Evolutionary conservation across 2,329 filamentous ascomycete species (phyloP).

Genomic region (Arthrocladium fulminans): DNA sequence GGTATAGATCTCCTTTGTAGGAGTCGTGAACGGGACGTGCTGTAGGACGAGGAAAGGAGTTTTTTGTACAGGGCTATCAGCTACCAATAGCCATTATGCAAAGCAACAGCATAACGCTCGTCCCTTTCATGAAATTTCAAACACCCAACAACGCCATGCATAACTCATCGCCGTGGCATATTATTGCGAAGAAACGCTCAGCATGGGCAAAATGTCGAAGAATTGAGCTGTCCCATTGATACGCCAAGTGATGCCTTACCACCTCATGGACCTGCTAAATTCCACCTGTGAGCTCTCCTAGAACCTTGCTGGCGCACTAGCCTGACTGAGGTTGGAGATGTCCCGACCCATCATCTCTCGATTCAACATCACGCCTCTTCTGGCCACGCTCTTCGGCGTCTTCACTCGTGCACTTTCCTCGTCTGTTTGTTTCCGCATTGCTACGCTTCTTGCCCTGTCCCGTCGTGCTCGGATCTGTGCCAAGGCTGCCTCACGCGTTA

Average conservation of each 20-base stretch:
- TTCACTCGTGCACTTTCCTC: slow-evolving; percentile 5
- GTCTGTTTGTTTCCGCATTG: slow-evolving; percentile 26
- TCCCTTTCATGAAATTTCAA: not conserved
- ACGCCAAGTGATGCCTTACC: not conserved
- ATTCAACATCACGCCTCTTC: slow-evolving; percentile 8
- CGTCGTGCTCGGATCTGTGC: slow-evolving; percentile 42
- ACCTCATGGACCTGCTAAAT: not conserved
- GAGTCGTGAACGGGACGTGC: too few relatives aligned
- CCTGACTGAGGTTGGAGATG: slow-evolving; percentile 7
- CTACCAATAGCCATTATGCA: not conserved
- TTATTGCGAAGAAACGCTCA: too few relatives aligned
- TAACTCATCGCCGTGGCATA: not conserved
- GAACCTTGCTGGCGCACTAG: slow-evolving; percentile 9
- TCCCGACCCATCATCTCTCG: slow-evolving; percentile 4
- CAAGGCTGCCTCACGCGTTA: slow-evolving; percentile 40
- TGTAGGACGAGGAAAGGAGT: too few relatives aligned
- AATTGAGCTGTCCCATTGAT: not conserved
- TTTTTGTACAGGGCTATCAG: not conserved
- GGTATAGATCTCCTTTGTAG: too few relatives aligned
- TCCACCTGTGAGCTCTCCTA: not conserved
- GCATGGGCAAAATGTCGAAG: too few relatives aligned
- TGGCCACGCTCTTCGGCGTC: slow-evolving; percentile 5
- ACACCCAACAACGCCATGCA: slow-evolving; percentile 3
- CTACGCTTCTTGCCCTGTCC: slow-evolving; percentile 35
- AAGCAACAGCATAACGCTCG: not conserved